Conservation (phyloP, 805 yeast genomes). For the Cyberlindnera lachancei region DNA sequence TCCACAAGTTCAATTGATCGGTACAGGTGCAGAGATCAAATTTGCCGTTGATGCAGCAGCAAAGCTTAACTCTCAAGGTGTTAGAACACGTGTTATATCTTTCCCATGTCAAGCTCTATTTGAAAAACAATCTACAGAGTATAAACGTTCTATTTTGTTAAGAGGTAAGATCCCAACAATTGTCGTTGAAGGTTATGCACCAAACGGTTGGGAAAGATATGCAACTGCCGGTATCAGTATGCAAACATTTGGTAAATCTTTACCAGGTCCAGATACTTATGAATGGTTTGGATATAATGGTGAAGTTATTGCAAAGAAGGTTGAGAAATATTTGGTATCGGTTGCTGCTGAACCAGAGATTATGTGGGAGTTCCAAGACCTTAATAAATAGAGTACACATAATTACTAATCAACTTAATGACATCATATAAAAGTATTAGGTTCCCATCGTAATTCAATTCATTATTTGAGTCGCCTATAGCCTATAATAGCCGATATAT, state of each 20-base stretch:
- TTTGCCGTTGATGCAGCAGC: conserved; percentile 78
- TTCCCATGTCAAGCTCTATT: conserved; percentile 90
- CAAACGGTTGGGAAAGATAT: conserved; percentile 90
- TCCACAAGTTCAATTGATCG: conserved; percentile 68
- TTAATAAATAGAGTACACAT: too few species aligned
- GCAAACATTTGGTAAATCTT: conserved; percentile 95
- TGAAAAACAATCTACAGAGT: conserved; percentile 73
- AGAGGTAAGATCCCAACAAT: conserved; percentile 83
- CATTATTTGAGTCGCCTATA: too few species aligned
- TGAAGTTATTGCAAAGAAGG: conserved; percentile 87
- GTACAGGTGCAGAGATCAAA: conserved; percentile 91
- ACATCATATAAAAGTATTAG: too few species aligned
- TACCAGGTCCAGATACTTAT: conserved; percentile 77
- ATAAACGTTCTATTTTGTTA: conserved; percentile 83
- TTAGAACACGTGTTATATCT: conserved; percentile 79
- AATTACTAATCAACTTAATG: too few species aligned
- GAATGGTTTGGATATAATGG: conserved; percentile 84
- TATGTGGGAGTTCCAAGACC: too few species aligned
- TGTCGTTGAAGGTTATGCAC: conserved; percentile 89
- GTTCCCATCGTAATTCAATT: too few species aligned
- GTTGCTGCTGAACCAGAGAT: too few species aligned
- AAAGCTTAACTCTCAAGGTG: conserved; percentile 53
- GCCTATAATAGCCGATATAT: too few species aligned
- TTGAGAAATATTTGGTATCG: too few species aligned
- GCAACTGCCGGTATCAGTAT: conserved; percentile 96